Base-by-base conservation (phyloP, 2,329 filamentous ascomycete genomes). In the Cercospora citrullina region DNA sequence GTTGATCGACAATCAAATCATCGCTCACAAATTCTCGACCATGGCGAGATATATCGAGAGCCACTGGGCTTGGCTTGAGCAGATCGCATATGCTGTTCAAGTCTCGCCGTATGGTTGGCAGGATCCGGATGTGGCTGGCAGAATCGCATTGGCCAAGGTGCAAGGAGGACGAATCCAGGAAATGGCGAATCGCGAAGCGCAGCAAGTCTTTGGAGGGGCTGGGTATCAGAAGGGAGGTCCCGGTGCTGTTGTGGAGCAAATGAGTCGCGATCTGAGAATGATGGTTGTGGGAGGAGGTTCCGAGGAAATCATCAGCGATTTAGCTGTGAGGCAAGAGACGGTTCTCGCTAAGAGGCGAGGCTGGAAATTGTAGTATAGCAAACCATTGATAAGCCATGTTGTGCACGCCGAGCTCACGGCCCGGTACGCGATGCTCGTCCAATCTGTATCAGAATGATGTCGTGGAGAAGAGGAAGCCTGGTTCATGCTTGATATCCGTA, bases 201-300 rank as follows among this genome's bases (percentile, higher is more conserved):
- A 87, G 75, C 85, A 87, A 74, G 80, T 87, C 14, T 78, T 87
- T 72, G 84, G 84, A 8, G 84, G 84, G 0, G 79, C 83, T 4
- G 84, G 84, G 2, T 87, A 86, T 75, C 82, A 84, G 53, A 82
- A 79, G 69, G 88, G 75, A 8, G 84, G 84, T 0, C 83, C 81
- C 48, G 84, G 84, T 2, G 84, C 78, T 36, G 79, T 81, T 1
- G 81, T 87, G 48, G 85, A 87, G 74, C 84, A 85, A 70, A 85
- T 86, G 63, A 84, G 81, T 65, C 79, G 84, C 31, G 84, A 86
- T 77, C 78, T 84, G 39, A 79, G 84, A 55, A 84, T 86, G 68
- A 79, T 81, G 77, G 79, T 79, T 26, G 77, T 78, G 2, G 77
- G 77, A 21, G 77, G 77, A 10, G 77, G 77, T 0, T 72, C 67